Evolutionary conservation across 345 rosid species (phyloP).

Genomic region (Carallia brachiata): DNA sequence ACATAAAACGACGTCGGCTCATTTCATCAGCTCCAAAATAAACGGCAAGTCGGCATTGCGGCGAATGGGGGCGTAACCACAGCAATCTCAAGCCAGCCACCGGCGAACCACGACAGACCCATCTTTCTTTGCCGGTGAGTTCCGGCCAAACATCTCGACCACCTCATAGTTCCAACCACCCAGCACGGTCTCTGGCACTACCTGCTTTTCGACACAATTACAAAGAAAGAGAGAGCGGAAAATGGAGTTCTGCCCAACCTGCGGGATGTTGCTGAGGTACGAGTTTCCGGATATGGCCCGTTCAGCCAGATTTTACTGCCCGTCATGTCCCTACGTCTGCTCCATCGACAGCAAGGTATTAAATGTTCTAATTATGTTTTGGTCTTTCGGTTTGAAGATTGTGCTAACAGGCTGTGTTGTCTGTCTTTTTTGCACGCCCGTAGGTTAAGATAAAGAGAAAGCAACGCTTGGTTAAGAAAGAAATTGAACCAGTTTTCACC

Average conservation of each 20-base stretch:
- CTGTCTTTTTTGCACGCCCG: not conserved
- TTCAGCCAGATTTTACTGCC: slow-evolving; percentile 49
- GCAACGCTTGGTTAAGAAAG: slow-evolving; percentile 46
- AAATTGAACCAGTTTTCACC: slow-evolving; percentile 50
- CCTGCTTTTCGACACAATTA: too few relatives aligned
- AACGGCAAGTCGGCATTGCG: too few relatives aligned
- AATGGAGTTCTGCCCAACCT: slow-evolving; percentile 68
- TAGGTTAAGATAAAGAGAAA: slow-evolving; percentile 58
- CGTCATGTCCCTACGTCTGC: slow-evolving; percentile 54
- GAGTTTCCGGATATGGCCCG: slow-evolving; percentile 43
- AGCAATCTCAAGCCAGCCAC: too few relatives aligned
- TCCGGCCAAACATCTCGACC: too few relatives aligned
- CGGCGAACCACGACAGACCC: too few relatives aligned
- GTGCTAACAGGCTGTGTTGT: not conserved
- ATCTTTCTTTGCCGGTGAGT: too few relatives aligned
- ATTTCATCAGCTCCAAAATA: too few relatives aligned
- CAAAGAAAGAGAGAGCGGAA: not conserved
- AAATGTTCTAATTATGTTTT: not conserved
- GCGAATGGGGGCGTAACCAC: too few relatives aligned
- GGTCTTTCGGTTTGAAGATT: not conserved
- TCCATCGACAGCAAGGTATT: slow-evolving; percentile 40
- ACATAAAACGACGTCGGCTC: too few relatives aligned
- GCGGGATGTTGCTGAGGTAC: slow-evolving; percentile 48
- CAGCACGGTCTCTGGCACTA: too few relatives aligned
- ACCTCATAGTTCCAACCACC: too few relatives aligned